Percentiles rank a stretch among this genome's conserved stretches.
These are phyloP conservation scores for Salix udensis DNA, from an alignment of 345 rosid species.

Conservation along the genomic window DNA sequence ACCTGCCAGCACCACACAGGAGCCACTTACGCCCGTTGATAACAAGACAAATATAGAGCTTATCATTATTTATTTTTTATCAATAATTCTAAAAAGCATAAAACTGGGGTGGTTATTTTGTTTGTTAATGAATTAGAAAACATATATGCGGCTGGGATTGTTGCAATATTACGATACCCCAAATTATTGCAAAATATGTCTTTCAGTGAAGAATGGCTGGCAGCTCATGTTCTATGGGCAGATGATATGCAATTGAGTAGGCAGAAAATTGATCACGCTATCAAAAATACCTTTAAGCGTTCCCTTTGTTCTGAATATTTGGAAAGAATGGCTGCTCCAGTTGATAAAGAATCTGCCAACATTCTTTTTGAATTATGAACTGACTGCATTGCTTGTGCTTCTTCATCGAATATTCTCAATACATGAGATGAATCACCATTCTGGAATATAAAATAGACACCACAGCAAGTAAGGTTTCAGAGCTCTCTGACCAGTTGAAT, in stretches of 20 bases:
- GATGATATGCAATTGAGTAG: neutral
- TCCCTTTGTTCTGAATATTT: slow-evolving; percentile 91
- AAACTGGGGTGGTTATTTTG: too few species aligned
- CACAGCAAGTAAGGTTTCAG: neutral
- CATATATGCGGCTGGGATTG: neutral
- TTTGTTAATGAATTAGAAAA: neutral
- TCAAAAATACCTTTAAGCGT: slow-evolving; percentile 64
- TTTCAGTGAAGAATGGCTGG: neutral
- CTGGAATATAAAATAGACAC: slow-evolving; percentile 29
- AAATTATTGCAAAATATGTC: neutral
- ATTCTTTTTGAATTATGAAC: slow-evolving; percentile 76
- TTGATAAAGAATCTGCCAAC: slow-evolving; percentile 75
- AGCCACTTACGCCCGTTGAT: too few species aligned
- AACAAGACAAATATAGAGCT: too few species aligned
- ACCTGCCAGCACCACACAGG: too few species aligned
- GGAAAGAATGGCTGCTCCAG: slow-evolving; percentile 76
- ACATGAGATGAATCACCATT: slow-evolving; percentile 77
- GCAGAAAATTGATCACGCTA: neutral
- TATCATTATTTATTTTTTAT: too few species aligned
- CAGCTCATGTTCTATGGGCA: neutral
- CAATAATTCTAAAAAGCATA: too few species aligned
- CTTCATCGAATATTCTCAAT: slow-evolving; percentile 81
- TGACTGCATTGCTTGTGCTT: slow-evolving; percentile 85
- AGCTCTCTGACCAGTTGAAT: neutral
- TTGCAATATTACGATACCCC: neutral